Evolutionary conservation across 495 filamentous ascomycete genomes (phyloP), one percentile per base, ranked within the genome.

Genomic region (Elasticomyces elasticus): DNA sequence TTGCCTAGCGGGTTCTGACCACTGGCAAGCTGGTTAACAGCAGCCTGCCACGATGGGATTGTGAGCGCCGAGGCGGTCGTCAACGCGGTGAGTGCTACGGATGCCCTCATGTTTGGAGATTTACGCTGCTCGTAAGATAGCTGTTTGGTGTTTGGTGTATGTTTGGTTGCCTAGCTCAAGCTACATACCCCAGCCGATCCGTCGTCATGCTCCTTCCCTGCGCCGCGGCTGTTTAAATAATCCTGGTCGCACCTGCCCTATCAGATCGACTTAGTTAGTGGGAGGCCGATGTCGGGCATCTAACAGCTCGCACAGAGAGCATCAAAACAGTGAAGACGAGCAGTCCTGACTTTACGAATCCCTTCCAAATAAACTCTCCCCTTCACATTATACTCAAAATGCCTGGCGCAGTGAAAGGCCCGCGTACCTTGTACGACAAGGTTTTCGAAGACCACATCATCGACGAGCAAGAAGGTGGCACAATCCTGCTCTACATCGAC

Each of bases 391-490:
- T 51, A 24, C 7, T 24, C 43, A 61, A 41, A 22, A 63, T 63
- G 61, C 61, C 61, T 25, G 47, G 58, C 24, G 53, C 49, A 11
- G 61, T 63, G 5, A 35, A 25, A 44, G 58, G 58, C 11, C 61
- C 61, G 52, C 61, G 48, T 17, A 63, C 61, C 7, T 28, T 63
- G 26, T 97, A 98, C 72, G 92, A 98, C 78, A 96, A 96, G 81
- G 89, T 98, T 67, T 84, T 96, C 68, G 78, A 85, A 58, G 82
- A 81, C 69, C 92, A 98, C 71, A 85, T 95, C 56, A 89, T 98
- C 64, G 86, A 96, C 62, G 86, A 90, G 77, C 84, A 88, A 73
- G 80, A 87, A 20, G 89, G 94, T 73, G 89, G 89, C 67, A 97
- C 91, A 37, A 78, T 94, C 63, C 68, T 95, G 51, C 74, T 98